Conservation (phyloP, 345 rosid genomes). For the Brassica rapa region DNA sequence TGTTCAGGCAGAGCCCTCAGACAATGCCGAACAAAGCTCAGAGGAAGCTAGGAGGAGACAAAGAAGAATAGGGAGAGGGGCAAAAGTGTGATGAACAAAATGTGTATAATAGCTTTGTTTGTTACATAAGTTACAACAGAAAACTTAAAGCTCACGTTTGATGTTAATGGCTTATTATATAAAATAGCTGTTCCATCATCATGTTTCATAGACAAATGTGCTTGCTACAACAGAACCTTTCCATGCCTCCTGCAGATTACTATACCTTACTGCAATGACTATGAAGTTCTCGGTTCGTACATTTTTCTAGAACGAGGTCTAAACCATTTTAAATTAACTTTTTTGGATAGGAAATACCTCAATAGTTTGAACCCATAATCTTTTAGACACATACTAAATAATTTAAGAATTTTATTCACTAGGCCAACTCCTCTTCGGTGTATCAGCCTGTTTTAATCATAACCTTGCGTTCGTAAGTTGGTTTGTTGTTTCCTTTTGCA, state of each 20-base stretch:
- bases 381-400: no score
- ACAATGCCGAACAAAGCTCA: conserved; percentile 55
- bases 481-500: neutral
- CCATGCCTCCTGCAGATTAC: no score
- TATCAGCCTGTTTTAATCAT: neutral
- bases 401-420: no score
- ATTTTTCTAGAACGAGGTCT: no score
- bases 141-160: neutral
- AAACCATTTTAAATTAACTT: no score
- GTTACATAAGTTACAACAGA: neutral
- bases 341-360: no score
- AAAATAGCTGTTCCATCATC: neutral
- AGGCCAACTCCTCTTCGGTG: neutral
- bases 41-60: conserved; percentile 8
- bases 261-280: no score
- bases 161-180: neutral
- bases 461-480: neutral
- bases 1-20: conserved; percentile 59
- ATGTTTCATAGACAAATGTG: no score
- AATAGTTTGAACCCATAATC: no score
- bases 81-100: neutral
- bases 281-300: no score
- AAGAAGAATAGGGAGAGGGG: neutral
- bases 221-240: no score
- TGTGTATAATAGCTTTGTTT: conserved; percentile 22